phyloP scores from a whole-genome alignment of 2,329 filamentous ascomycete genomes.

The Aureobasidium sp. region DNA sequence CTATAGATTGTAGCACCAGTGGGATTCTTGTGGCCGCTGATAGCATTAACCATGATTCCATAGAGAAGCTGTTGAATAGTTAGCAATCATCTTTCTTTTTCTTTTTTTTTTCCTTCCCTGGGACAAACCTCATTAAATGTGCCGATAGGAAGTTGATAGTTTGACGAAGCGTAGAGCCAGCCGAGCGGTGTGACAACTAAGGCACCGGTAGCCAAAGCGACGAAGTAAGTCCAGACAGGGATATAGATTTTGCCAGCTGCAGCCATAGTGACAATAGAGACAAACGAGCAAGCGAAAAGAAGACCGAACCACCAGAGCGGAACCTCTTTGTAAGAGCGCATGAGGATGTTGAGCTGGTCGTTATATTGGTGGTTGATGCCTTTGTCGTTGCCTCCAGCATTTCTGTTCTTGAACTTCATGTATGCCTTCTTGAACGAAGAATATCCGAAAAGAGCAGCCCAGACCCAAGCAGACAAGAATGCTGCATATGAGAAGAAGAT shows the following conservation, averaged over 20 bases:
- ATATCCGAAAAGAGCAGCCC: conserved; percentile 65
- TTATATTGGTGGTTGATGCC: conserved; percentile 62
- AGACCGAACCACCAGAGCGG: conserved; percentile 64
- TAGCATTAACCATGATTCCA: conserved; percentile 60
- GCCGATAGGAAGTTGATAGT: conserved; percentile 60
- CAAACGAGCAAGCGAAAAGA: conserved; percentile 57
- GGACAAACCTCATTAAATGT: conserved; percentile 65
- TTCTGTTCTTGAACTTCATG: conserved; percentile 49
- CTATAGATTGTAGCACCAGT: conserved; percentile 63
- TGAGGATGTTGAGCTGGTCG: conserved; percentile 66
- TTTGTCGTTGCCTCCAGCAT: conserved; percentile 47
- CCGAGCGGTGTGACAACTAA: conserved; percentile 61
- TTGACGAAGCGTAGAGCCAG: conserved; percentile 67
- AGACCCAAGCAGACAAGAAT: conserved; percentile 63
- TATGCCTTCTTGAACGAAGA: conserved; percentile 22
- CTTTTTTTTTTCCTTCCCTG: too few species aligned
- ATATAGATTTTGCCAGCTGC: conserved; percentile 62
- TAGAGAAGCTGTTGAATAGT: conserved; percentile 50
- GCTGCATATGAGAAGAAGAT: conserved; percentile 70
- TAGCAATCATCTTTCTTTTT: too few species aligned
- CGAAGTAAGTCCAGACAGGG: conserved; percentile 66
- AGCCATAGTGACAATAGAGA: conserved; percentile 58
- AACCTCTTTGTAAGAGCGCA: conserved; percentile 64
- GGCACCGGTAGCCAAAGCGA: conserved; percentile 62
- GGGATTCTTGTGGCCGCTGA: conserved; percentile 60